phyloP scores from a whole-genome alignment of 257 asterid species.

The Petrea volubilis region DNA sequence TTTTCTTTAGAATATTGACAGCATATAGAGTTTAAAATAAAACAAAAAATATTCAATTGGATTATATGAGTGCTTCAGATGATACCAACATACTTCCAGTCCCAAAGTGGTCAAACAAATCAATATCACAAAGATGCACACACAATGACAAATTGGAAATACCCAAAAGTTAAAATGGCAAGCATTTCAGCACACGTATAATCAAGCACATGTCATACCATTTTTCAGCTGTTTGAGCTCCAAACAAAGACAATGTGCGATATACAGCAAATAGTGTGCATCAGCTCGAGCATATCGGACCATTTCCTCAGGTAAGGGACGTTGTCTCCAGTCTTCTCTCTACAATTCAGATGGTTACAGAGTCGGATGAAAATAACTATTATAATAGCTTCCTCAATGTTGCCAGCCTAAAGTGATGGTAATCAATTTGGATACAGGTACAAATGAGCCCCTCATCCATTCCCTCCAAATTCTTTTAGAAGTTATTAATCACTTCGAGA shows the following conservation, averaged over 20 bases:
- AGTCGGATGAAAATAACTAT: slow-evolving; percentile 20
- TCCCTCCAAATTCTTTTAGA: not conserved
- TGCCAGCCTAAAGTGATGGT: slow-evolving; percentile 12
- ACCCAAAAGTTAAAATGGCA: not conserved
- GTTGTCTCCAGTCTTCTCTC: slow-evolving; percentile 99
- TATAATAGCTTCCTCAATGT: not conserved
- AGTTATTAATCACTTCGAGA: not conserved
- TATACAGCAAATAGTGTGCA: slow-evolving; percentile 78
- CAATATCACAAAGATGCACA: not conserved
- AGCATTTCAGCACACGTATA: not conserved
- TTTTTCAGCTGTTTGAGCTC: slow-evolving; percentile 67
- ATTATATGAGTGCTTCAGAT: slow-evolving; percentile 6
- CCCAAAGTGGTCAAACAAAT: not conserved
- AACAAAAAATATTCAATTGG: not conserved
- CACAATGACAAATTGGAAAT: slow-evolving; percentile 9
- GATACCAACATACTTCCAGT: slow-evolving; percentile 8
- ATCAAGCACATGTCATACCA: slow-evolving; percentile 46
- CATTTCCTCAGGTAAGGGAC: slow-evolving; percentile 90
- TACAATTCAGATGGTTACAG: slow-evolving; percentile 36
- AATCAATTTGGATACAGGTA: not conserved
- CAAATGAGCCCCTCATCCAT: not conserved
- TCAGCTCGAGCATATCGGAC: slow-evolving; percentile 83
- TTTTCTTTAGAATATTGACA: slow-evolving; percentile 43
- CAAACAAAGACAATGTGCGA: slow-evolving; percentile 58
- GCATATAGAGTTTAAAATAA: slow-evolving; percentile 16